Base-by-base conservation (phyloP, 306 rosid species). In the Calophaca sinica region DNA sequence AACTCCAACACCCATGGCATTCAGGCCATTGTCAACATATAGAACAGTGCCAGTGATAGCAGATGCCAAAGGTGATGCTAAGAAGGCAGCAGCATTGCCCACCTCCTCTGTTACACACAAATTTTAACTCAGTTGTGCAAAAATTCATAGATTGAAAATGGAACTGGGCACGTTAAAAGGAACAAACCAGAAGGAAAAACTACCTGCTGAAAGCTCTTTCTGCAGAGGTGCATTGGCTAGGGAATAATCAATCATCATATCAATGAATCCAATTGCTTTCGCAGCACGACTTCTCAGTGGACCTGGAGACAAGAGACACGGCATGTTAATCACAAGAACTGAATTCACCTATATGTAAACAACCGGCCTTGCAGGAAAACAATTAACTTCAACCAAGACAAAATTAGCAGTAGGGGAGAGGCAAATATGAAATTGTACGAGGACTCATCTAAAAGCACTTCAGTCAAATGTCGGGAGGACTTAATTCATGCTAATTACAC, bases 251-350 rank as follows among this genome's bases (percentile, higher is more conserved):
- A 94, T 94, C 96, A 94, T 94, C 99, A 87, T 94, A 61, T 91
- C 98, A 62, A 94, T 94, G 81, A 94, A 94, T 9, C 98, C 97
- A 45, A 94, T 91, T 13, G 98, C 97, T 86, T 94, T 94, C 49
- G 98, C 98, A 62, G 97, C 98, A 44, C 98, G 98, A 80, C 97
- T 94, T 84, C 97, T 81, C 9, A 94, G 84, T 20, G 98, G 98
- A 82, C 98, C 98, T 94, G 84, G 59, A 68, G 63, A 52, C 26
- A 48, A 69, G 36, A 50, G 36, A 42, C 52, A 1, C 38, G 36
- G 69, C 54, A 63, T 10, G 70, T 70, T 63, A 52, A 81, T 9
- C 73, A 61, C 13, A 46, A 31, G 20, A 70, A 70, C 49, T 9
- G 45, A 62, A 44, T 20, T 68, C 35, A 15, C n/a, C 41, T 15